phyloP scores from a whole-genome alignment of 2,329 filamentous ascomycete genomes.

The Verticillium albo-atrum region DNA sequence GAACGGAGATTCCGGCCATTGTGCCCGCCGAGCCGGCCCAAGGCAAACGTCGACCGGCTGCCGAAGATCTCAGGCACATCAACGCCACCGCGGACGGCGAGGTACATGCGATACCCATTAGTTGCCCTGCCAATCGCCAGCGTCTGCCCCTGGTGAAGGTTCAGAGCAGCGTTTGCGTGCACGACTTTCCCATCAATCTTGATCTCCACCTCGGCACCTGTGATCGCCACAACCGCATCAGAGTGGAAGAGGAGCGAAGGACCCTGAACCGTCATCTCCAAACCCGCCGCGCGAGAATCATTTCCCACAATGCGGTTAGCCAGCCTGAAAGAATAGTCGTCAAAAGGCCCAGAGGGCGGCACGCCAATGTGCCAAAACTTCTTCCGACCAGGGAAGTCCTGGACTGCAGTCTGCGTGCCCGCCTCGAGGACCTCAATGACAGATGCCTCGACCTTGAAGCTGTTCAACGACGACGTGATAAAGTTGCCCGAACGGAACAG shows the following conservation, averaged over 20 bases:
- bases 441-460: constrained; percentile 19
- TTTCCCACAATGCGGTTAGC: constrained; percentile 32
- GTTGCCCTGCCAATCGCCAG: constrained; percentile 19
- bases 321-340: constrained; percentile 27
- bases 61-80: constrained; percentile 26
- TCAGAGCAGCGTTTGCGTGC: constrained; percentile 16
- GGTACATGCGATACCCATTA: constrained; percentile 27
- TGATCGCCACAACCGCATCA: constrained; percentile 24
- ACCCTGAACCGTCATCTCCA: constrained; percentile 29
- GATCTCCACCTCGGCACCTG: constrained; percentile 22
- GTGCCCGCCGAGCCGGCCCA: constrained; percentile 27
- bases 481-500: constrained; percentile 21
- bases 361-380: constrained; percentile 33
- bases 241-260: constrained; percentile 29
- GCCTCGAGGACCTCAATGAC: constrained; percentile 30
- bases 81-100: constrained; percentile 28
- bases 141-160: constrained; percentile 18
- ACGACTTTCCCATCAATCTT: constrained; percentile 17
- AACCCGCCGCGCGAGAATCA: constrained; percentile 17
- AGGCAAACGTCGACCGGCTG: constrained; percentile 24
- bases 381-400: constrained; percentile 34
- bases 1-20: constrained; percentile 24
- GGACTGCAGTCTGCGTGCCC: constrained; percentile 30
- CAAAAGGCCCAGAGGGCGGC: constrained; percentile 36
- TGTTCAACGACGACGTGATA: constrained; percentile 28